Percentiles rank a stretch among this genome's conserved stretches.
Conservation (phyloP, 768 basidiomycete species). For the Suillus spraguei region DNA sequence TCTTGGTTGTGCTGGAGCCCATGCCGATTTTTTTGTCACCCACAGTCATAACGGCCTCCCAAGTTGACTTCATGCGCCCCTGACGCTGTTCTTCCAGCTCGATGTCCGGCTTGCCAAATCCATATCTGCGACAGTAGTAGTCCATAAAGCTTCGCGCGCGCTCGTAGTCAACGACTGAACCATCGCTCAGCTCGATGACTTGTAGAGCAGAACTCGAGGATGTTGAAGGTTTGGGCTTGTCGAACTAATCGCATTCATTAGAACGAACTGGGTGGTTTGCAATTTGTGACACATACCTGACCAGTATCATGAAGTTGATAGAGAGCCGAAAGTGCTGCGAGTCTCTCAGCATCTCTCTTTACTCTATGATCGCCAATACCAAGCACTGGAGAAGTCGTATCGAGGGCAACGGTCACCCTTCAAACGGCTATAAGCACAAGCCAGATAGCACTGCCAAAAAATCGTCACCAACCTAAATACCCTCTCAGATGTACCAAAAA, state of each 20-base stretch:
- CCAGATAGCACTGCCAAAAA: neutral
- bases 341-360: slow-evolving; percentile 67
- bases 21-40: slow-evolving; percentile 81
- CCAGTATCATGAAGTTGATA: slow-evolving; percentile 67
- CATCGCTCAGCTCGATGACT: slow-evolving; percentile 57
- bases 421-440: slow-evolving; percentile 9
- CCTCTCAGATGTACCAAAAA: slow-evolving; percentile 9
- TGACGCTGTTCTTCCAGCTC: slow-evolving; percentile 45
- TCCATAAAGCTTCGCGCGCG: slow-evolving; percentile 91
- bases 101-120: slow-evolving; percentile 74
- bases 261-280: slow-evolving; percentile 1
- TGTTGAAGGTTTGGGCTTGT: slow-evolving; percentile 28
- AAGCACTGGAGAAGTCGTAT: slow-evolving; percentile 40
- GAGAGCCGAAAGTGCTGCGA: slow-evolving; percentile 76
- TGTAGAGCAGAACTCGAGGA: slow-evolving; percentile 13
- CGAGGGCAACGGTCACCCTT: slow-evolving; percentile 29
- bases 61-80: slow-evolving; percentile 34
- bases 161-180: slow-evolving; percentile 64
- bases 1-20: slow-evolving; percentile 71
- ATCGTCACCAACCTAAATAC: slow-evolving; percentile 5
- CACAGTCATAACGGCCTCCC: slow-evolving; percentile 80
- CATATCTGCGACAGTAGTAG: slow-evolving; percentile 84
- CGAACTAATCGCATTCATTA: slow-evolving; percentile 25
- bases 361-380: slow-evolving; percentile 63
- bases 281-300: slow-evolving; percentile 51